Evolutionary conservation across 2,329 filamentous ascomycete species (phyloP), one percentile per base, ranked within the genome.

Genomic region (Xylaria multiplex): DNA sequence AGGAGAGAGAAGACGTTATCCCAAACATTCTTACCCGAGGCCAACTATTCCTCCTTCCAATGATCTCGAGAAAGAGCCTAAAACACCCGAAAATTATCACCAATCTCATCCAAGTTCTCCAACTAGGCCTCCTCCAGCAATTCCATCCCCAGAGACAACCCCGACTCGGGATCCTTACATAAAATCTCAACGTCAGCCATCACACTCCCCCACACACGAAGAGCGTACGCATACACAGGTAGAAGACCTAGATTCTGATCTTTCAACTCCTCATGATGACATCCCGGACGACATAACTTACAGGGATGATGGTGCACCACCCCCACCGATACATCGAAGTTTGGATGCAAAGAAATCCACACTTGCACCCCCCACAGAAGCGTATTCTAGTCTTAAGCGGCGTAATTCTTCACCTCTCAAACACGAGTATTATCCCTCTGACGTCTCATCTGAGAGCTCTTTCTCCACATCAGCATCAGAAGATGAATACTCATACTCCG

Each of bases 371-470:
- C 89, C 77, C 75, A 82, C 75, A 74, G 89, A 81, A 72, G 78
- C 72, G 73, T 81, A 68, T 71, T 77, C 77, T 69, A 84, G 77
- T 77, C 70, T 87, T 24, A 87, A 90, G 75, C 88, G 94, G 50
- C 88, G 93, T 19, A 91, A 89, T 1, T 98, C 96, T 0, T 99
- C 96, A 1, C 96, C 96, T 0, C 83, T 99, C 56, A 99, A 99
- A 81, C 95, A 98, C 76, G 95, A 99, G 80, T 99, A 97, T 74
- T 90, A 94, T 69, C 95, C 95, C 14, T 98, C 96, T 0, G 87
- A 90, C 57, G 79, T 83, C 54, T 88, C 86, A 0, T 89, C 87
- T 0, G 81, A 78, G 16, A 72, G 70, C 32, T 76, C 76, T 8
- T 63, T 65, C 24, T 75, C 75, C 6, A 61, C 69, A 22, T 74